Base-by-base conservation (phyloP, 768 basidiomycete species). In the Lepiota subincarnata region DNA sequence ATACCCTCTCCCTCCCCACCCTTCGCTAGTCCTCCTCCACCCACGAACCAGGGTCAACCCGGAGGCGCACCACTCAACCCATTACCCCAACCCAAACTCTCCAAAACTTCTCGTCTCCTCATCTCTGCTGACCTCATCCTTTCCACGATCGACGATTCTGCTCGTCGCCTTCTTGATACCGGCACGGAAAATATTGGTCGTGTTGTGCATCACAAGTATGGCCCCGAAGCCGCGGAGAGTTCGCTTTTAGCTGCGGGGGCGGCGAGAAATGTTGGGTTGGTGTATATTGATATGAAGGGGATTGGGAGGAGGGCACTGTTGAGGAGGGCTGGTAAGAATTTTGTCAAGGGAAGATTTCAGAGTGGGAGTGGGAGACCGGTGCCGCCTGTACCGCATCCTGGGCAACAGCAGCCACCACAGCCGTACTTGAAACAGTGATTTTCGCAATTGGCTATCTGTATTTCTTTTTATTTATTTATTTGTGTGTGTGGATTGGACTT, bases 251-350 rank as follows among this genome's bases (percentile, higher is more conserved):
- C 85, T 53, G 80, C 84, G 5, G 83, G 82, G 6, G 82, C 84
- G 0, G 84, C 83, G 31, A 73, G 80, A 56, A 90, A 91, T 67
- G 81, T 88, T 11, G 84, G 78, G 3, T 71, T 90, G 35, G 84
- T 92, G 18, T 92, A 90, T 66, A 77, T 91, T 37, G 89, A 91
- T 64, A 76, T 86, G 73, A 68, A 76, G 1, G 87, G 88, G 0
- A 80, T 92, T 35, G 88, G 87, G 7, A 72, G 87, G 53, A 72
- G 80, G 42, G 89, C 87, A 11, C 65, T 92, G 48, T 66, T 92
- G 63, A 85, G 75, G 71, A 78, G 74, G 55, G 81, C 76, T 0
- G 84, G 82, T 16, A 81, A 71, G 73, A 74, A 77, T 38, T 82
- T 77, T 60, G 71, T 86, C 19, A 82, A 78, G 62, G 78, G 71